Base-by-base conservation (phyloP, 2,329 filamentous ascomycete genomes). In the Neofusicoccum sp. region DNA sequence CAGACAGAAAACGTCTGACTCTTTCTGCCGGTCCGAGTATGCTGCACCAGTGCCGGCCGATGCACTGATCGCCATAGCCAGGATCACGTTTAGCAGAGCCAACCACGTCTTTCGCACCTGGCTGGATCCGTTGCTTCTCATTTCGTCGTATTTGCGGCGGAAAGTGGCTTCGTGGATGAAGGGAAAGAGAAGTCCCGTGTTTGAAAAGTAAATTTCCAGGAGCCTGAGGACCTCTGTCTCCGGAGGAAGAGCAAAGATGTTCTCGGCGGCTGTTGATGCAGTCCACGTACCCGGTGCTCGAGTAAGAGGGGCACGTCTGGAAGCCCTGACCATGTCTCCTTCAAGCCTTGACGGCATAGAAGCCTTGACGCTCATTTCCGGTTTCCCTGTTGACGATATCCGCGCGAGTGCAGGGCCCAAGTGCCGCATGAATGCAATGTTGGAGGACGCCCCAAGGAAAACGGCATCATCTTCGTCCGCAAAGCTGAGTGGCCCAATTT, bases 101-200 rank as follows among this genome's bases (percentile, higher is more conserved):
- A 83, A 72, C 81, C 81, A 84, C 0, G 80, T 78, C n/a, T 76
- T 74, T 0, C 79, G 71, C 0, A 78, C 75, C 3, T 69, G 72
- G 0, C 66, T 71, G 40, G 77, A 71, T 14, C 70, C 66, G 5
- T 65, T 69, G 11, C 58, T 64, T 26, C 67, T 65, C 38, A 75
- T 66, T 47, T 73, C 67, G 12, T 70, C 62, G 57, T 76, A 78
- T 4, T 68, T 73, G 14, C 71, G 66, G 2, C 71, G 54, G 59
- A 78, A 77, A 7, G 67, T 67, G 6, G 66, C 64, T 43, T 75
- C 68, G 57, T 78, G 71, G n/a, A 78, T 69, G 60, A 74, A 78
- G 8, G 76, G 75, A 58, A 75, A 76, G 1, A 79, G 65, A 6
- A 72, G 64, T 7, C 75, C 75, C 0, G 74, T 74, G 45, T 73